phyloP scores from a whole-genome alignment of 1,284 basidiomycete genomes.

The Meira miltonrushii region DNA sequence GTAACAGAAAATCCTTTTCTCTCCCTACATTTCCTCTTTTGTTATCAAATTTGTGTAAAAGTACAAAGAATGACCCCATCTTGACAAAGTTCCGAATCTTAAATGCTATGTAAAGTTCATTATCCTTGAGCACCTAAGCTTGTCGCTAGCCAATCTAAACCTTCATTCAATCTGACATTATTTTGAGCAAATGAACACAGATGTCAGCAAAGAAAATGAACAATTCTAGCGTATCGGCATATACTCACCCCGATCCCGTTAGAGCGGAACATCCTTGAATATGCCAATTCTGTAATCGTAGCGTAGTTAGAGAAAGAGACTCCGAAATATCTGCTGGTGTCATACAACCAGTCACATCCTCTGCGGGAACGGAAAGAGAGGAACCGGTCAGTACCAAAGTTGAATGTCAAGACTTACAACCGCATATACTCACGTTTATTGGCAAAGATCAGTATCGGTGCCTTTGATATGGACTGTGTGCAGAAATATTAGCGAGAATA shows the following conservation, averaged over 20 bases:
- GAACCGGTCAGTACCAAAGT: not conserved
- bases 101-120: not conserved
- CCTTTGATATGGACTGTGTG: conserved; percentile 50
- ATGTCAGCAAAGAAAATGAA: not conserved
- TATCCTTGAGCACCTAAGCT: conserved; percentile 31
- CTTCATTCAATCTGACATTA: conserved; percentile 30
- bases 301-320: conserved; percentile 55
- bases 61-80: too few relatives aligned
- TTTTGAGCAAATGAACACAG: conserved; percentile 5
- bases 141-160: conserved; percentile 45
- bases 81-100: too few relatives aligned
- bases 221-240: not conserved
- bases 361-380: not conserved
- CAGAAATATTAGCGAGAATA: not conserved
- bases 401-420: not conserved
- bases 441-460: conserved; percentile 56
- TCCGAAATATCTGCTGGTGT: conserved; percentile 57
- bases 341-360: conserved; percentile 55
- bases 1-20: not conserved
- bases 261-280: conserved; percentile 58
- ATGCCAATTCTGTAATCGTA: conserved; percentile 57
- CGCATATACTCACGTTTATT: conserved; percentile 53
- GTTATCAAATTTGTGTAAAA: not conserved
- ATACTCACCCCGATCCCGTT: conserved; percentile 48
- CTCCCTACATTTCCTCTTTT: not conserved